These are phyloP conservation scores for Lenwebbia sp. DNA, from an alignment of 345 rosid genomes.

Conservation along the genomic window DNA sequence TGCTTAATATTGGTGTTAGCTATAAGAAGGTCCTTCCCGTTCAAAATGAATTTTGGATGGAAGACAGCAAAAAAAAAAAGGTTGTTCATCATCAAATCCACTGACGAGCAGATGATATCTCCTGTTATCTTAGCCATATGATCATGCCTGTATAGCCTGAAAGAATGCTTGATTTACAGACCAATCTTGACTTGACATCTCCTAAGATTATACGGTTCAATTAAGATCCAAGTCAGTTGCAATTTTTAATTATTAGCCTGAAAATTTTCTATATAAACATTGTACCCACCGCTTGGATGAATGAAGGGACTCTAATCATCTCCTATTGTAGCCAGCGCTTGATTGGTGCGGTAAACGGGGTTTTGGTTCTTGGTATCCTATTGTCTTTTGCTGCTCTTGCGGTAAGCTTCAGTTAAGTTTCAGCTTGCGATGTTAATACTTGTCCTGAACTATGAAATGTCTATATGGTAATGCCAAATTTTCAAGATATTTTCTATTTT, in stretches of 20 bases:
- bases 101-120: background rate
- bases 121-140: background rate
- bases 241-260: background rate
- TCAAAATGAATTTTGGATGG: background rate
- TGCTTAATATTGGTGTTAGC: background rate
- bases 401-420: constrained; percentile 31
- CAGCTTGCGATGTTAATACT: background rate
- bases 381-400: constrained; percentile 70
- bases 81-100: background rate
- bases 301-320: background rate
- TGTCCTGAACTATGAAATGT: background rate
- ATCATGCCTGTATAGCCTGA: background rate
- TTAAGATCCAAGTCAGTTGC: background rate
- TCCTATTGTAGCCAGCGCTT: constrained; percentile 68
- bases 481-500: background rate
- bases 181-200: background rate
- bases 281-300: background rate
- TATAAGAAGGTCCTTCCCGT: background rate
- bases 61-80: background rate
- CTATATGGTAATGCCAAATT: background rate
- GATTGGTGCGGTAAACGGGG: constrained; percentile 80
- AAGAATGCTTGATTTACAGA: background rate
- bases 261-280: background rate
- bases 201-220: background rate
- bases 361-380: constrained; percentile 60